Evolutionary conservation across 495 filamentous ascomycete genomes (phyloP).

Genomic region (Tuber melanosporum): DNA sequence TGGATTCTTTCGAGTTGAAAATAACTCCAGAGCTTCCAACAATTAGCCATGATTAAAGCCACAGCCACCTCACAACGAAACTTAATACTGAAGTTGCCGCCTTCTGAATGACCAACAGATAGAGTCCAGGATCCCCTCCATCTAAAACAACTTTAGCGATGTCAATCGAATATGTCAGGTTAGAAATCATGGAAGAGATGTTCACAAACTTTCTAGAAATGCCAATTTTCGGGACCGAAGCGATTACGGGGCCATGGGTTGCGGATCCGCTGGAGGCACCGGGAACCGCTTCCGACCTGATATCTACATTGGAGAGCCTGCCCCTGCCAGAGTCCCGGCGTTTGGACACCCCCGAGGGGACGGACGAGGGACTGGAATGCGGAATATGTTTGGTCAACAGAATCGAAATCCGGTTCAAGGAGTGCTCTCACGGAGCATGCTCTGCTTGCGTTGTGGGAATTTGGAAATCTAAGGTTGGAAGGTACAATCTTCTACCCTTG

Average conservation of each 20-base stretch:
- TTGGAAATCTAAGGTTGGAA: background rate
- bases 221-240: background rate
- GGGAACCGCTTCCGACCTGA: background rate
- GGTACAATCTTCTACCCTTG: background rate
- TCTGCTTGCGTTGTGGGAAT: background rate
- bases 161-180: background rate
- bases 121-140: background rate
- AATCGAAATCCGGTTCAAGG: background rate
- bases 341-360: background rate
- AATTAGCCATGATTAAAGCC: background rate
- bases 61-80: background rate
- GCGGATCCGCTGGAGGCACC: no score
- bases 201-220: background rate
- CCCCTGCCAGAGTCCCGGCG: background rate
- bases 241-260: background rate
- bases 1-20: background rate
- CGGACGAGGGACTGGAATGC: background rate
- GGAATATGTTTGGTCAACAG: background rate
- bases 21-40: background rate
- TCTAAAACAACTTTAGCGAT: background rate
- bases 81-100: background rate
- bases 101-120: background rate
- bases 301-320: background rate
- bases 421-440: background rate
- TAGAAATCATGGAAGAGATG: background rate